Base-by-base conservation (phyloP, 495 filamentous ascomycete genomes). In the Aspergillus diversus region DNA sequence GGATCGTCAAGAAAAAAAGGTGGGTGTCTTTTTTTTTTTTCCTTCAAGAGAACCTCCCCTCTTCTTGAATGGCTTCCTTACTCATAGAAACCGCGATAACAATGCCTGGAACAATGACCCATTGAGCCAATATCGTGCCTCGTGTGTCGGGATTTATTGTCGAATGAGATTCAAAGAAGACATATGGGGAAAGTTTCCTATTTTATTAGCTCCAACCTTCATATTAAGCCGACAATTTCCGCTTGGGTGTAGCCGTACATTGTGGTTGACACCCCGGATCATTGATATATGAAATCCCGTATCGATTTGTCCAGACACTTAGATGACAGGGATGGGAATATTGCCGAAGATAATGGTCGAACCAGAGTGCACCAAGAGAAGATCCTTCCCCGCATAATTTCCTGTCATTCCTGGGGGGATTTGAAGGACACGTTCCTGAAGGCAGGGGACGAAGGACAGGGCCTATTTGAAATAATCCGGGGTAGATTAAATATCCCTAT, bases 321-420 rank as follows among this genome's bases (percentile, higher is more conserved):
- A 8, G 21, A 27, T 16, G 48, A 59, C 16, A 43, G 49, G 55
- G 55, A 21, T 48, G 34, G 11, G 35, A 46, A 31, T 6, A n/a
- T 59, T 46, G 37, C 59, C 46, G 49, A 32, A 11, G 16, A 16
- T 32, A 16, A n/a, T 17, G 34, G 50, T 42, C 59, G 27, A 46
- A 47, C 59, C 35, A 61, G 21, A 33, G 13, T 52, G 32, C 5
- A 51, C 12, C 43, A 21, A 39, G 17, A 33, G 61, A 58, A 47
- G 61, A 63, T 57, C 54, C 56, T 54, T 37, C 55, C 55, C 61
- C 55, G 55, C 61, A 53, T 33, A 46, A 60, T 52, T 39, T 52
- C 57, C 57, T 53, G 17, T 53, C 50, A 53, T 12, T 53, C 33
- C 1, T 9, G 48, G 15, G 33, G 27, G 12, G 21, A 59, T 50